These are phyloP conservation scores for Vigna reflexopilosa DNA, from an alignment of 306 rosid species.

Conservation along the genomic window DNA sequence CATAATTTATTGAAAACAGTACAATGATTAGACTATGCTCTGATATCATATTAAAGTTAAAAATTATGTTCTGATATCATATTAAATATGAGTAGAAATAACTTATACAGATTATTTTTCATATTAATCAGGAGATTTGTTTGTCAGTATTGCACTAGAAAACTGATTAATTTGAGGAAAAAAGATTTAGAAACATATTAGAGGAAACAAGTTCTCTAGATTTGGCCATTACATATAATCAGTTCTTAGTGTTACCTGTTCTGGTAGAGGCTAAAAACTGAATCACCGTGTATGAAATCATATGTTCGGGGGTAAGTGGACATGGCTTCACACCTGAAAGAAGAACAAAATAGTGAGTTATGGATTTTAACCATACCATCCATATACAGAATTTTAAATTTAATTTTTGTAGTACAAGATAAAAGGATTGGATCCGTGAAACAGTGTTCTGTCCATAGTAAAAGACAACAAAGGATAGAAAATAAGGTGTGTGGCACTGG, in stretches of 20 bases:
- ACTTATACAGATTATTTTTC: no score
- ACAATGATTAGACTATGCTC: no score
- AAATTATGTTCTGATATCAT: no score
- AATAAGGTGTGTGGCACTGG: not conserved
- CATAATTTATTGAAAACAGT: no score
- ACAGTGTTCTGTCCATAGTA: slow-evolving; percentile 29
- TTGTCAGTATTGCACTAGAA: not conserved
- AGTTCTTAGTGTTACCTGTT: slow-evolving; percentile 62
- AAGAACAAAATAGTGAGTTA: slow-evolving; percentile 34
- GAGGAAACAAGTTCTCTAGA: not conserved
- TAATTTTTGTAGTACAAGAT: slow-evolving; percentile 17
- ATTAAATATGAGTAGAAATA: no score
- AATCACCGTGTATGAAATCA: slow-evolving; percentile 92
- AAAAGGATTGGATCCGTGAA: slow-evolving; percentile 27
- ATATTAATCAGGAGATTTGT: not conserved
- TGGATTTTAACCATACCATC: slow-evolving; percentile 32
- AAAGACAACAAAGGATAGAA: slow-evolving; percentile 16
- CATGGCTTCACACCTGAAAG: slow-evolving; percentile 93
- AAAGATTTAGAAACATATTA: not conserved
- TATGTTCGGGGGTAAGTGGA: slow-evolving; percentile 94
- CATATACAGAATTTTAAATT: slow-evolving; percentile 11
- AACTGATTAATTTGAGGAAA: not conserved
- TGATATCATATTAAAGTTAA: no score
- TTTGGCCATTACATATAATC: slow-evolving; percentile 11
- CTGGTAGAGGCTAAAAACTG: slow-evolving; percentile 74